phyloP scores from a whole-genome alignment of 805 yeast species.

The Candida sanyiensis region DNA sequence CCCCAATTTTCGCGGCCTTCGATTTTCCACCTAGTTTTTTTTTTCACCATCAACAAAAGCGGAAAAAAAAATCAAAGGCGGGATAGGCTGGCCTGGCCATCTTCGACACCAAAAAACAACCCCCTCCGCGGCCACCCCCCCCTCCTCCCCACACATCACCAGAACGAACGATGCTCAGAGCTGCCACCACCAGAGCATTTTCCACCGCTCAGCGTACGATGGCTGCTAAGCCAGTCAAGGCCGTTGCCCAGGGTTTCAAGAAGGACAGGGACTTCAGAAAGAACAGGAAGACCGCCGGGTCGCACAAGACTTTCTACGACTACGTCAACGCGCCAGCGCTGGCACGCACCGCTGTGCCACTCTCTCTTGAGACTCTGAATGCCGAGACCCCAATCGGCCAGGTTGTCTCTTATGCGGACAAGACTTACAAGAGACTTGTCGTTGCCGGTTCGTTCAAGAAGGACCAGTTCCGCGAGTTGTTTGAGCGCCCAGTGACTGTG shows the following conservation, averaged over 20 bases:
- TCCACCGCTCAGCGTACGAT: constrained; percentile 4
- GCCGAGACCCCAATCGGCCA: constrained; percentile 19
- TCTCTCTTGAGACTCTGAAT: constrained; percentile 20
- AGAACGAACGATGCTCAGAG: constrained; percentile 8
- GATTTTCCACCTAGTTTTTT: no score
- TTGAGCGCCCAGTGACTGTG: constrained; percentile 52
- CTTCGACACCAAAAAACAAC: no score
- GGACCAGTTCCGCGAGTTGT: constrained; percentile 63
- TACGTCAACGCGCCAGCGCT: constrained; percentile 28
- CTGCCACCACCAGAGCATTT: constrained; percentile 7
- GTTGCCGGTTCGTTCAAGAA: constrained; percentile 61
- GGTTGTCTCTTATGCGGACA: constrained; percentile 35
- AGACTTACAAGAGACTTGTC: constrained; percentile 37
- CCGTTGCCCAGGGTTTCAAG: constrained; percentile 15
- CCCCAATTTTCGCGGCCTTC: no score
- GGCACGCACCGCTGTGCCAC: constrained; percentile 25
- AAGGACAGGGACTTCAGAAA: constrained; percentile 14
- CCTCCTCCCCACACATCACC: no score
- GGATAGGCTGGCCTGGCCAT: background rate
- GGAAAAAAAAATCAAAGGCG: background rate
- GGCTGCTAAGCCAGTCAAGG: constrained; percentile 14
- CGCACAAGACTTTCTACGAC: constrained; percentile 31
- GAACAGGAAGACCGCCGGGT: constrained; percentile 21
- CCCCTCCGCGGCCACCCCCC: no score
- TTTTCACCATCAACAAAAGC: background rate